These are phyloP conservation scores for Dalbergia oliveri DNA, from an alignment of 306 rosid species.

Conservation along the genomic window DNA sequence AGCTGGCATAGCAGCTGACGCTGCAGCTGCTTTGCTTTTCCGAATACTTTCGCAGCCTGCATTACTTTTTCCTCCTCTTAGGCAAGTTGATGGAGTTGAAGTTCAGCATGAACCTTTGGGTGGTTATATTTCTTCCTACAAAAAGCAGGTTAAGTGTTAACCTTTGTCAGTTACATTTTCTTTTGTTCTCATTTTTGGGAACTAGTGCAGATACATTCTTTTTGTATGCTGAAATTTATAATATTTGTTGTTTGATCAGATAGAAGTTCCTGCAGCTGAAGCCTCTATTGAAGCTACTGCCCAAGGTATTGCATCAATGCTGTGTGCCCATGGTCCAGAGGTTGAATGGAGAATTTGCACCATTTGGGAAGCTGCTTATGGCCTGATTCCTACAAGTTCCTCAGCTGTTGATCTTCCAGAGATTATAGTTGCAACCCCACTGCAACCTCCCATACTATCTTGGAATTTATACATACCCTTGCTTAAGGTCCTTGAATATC, in stretches of 20 bases:
- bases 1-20: slow-evolving; percentile 96
- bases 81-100: slow-evolving; percentile 95
- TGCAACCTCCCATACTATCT: slow-evolving; percentile 88
- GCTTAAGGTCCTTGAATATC: slow-evolving; percentile 95
- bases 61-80: slow-evolving; percentile 89
- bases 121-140: slow-evolving; percentile 80
- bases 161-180: not conserved
- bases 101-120: slow-evolving; percentile 84
- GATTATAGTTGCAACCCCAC: slow-evolving; percentile 89
- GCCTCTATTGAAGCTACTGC: slow-evolving; percentile 98
- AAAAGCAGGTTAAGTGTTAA: slow-evolving; percentile 71
- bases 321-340: slow-evolving; percentile 99
- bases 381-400: slow-evolving; percentile 93
- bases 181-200: not conserved
- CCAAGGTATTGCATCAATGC: slow-evolving; percentile 98
- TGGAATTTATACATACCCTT: slow-evolving; percentile 98
- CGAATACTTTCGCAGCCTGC: slow-evolving; percentile 98
- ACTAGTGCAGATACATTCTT: not conserved
- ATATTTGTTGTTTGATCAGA: slow-evolving; percentile 60
- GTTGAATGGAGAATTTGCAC: slow-evolving; percentile 99
- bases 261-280: slow-evolving; percentile 92
- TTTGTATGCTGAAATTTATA: slow-evolving; percentile 22
- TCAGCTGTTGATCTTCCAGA: slow-evolving; percentile 98
- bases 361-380: slow-evolving; percentile 99
- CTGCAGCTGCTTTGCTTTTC: slow-evolving; percentile 98